Evolutionary conservation across 2,329 filamentous ascomycete species (phyloP).

Genomic region (Xylaria polymorpha): DNA sequence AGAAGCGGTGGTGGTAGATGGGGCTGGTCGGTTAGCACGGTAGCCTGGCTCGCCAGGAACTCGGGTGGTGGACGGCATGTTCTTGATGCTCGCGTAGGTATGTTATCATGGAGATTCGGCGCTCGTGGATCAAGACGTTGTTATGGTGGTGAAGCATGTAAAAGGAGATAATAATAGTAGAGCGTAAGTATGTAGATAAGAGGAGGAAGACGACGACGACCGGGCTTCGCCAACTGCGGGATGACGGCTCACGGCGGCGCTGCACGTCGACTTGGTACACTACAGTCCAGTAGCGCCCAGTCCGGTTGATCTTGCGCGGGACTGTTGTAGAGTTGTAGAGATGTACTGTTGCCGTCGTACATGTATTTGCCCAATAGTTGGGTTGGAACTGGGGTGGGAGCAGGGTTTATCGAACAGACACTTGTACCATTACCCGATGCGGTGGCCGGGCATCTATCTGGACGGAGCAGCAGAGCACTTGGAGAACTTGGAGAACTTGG

Average conservation of each 20-base stretch:
- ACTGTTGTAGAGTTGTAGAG: background rate
- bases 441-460: conserved; percentile 18
- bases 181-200: conserved; percentile 3
- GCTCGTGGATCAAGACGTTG: background rate
- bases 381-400: conserved; percentile 4
- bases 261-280: background rate
- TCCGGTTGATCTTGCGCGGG: conserved; percentile 15
- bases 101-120: conserved; percentile 1
- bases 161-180: background rate
- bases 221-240: conserved; percentile 1
- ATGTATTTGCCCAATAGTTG: conserved; percentile 26
- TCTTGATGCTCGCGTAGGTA: conserved; percentile 3
- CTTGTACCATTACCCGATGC: conserved; percentile 24
- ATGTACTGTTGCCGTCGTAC: conserved; percentile 3
- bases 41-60: conserved; percentile 45
- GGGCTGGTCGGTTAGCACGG: conserved; percentile 37
- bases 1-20: conserved; percentile 34
- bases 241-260: background rate
- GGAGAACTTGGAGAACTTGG: background rate
- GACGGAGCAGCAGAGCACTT: no score
- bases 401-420: conserved; percentile 15
- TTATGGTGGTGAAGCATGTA: conserved; percentile 1
- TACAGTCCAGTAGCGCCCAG: conserved; percentile 1
- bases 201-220: background rate
- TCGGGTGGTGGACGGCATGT: conserved; percentile 34